Evolutionary conservation across 228 moss, liverwort and hornwort genomes (phyloP), one percentile per base, ranked within the genome.

Genomic region (Sphagnum magellanicum): DNA sequence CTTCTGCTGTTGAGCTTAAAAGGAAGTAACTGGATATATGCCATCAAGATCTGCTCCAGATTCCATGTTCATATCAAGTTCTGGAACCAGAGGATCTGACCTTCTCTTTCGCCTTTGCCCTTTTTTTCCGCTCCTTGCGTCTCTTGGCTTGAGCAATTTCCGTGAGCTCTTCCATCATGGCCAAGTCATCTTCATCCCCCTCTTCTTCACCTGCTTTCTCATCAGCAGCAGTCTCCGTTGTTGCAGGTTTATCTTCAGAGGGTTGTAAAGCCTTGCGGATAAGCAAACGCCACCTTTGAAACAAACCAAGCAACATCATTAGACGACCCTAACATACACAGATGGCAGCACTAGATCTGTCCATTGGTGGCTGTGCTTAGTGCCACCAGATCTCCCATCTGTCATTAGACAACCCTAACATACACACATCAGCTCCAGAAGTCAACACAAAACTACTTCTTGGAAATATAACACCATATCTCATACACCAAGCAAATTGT

Each of bases 121-220:
- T 87, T 60, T 74, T 83, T 64, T 83, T 87, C 59, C 86, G 80
- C 48, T 87, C 86, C 70, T 78, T 80, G 4, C 64, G 81, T 78
- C 83, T 98, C 79, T 98, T 90, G 60, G 84, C 61, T 67, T 93
- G 92, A 73, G 79, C 79, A 47, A 84, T 79, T 76, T 90, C 88
- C 79, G 82, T 90, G 17, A 98, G 87, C 77, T 93, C 98, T 79
- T 90, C 92, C 98, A 98, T 92, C 74, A 91, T 90, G 15, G 87
- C 72, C 59, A 93, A 57, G 55, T 88, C 91, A 59, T 89, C 89
- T 66, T 93, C 91, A 11, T 91, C 87, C 49, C 72, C 78, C 50
- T 92, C 89, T 16, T 72, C 83, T 32, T 63, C 74, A 10, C 70
- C 76, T 69, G 59, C 74, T 60, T 78, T 73, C 75, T 78, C 55